These are phyloP conservation scores for Diutina mesorugosa DNA, from an alignment of 1,139 yeast genomes.

Conservation along the genomic window DNA sequence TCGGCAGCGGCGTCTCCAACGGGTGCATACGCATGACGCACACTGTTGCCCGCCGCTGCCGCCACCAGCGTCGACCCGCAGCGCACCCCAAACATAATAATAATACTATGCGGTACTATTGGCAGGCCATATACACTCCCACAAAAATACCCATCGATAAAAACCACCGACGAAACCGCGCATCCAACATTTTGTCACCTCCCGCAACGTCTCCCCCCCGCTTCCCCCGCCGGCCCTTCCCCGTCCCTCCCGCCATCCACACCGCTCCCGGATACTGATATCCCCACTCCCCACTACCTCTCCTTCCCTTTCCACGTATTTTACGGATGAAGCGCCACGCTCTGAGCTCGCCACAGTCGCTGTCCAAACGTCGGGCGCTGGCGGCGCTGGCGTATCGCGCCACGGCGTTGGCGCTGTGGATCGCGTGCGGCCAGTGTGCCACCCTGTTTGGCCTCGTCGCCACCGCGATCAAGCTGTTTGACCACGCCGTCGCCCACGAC, in stretches of 20 bases:
- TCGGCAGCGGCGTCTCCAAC: background rate
- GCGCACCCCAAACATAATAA: no score
- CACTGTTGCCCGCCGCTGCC: background rate
- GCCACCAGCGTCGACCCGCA: background rate
- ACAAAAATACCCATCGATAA: background rate
- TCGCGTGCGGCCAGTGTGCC: constrained; percentile 39
- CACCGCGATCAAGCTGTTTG: constrained; percentile 32
- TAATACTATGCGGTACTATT: background rate
- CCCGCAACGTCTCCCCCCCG: background rate
- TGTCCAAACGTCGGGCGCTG: background rate
- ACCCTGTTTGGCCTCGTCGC: constrained; percentile 24
- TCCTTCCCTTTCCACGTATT: background rate
- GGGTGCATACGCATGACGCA: background rate
- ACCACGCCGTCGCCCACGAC: constrained; percentile 30
- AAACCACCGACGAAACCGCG: background rate
- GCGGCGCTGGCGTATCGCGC: background rate
- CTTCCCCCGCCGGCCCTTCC: background rate
- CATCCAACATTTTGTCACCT: background rate
- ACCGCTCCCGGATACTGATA: background rate
- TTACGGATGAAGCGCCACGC: background rate
- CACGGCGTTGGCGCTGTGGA: constrained; percentile 32
- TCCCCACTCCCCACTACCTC: background rate
- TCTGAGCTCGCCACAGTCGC: background rate
- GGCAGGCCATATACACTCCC: background rate
- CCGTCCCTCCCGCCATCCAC: background rate